Evolutionary conservation across 306 rosid species (phyloP), one percentile per base, ranked within the genome.

Genomic region (Fragaria vesca): DNA sequence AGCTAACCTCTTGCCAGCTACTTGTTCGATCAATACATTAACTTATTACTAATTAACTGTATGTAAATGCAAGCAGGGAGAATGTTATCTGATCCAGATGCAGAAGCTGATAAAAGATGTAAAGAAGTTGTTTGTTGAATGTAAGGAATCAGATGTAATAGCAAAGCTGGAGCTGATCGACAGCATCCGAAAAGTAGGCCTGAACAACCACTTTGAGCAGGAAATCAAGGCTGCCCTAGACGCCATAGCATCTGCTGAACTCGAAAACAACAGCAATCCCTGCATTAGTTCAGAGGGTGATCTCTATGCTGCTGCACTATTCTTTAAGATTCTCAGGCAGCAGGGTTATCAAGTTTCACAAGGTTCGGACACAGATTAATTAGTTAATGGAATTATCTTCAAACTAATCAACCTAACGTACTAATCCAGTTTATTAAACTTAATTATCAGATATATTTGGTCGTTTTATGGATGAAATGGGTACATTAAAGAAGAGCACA

Each of bases 281-380:
- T 17, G 26, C 63, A 0, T 10, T 54, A 48, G 54, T 71, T 34
- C 69, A 34, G 24, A 7, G 24, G 66, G 82, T 15, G 80, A 76
- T 72, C 72, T 86, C 26, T 80, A 84, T 16, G 68, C 71, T 46
- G 70, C 86, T 82, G 66, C 90, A 18, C 57, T 82, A 38, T 77
- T 83, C 81, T 91, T 91, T 71, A 89, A 77, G 78, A 85, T 89
- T 46, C 81, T 87, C 20, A 79, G 93, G 77, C 84, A 84, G 12
- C 87, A 85, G 42, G 90, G 91, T 21, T 82, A 81, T 54, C 5
- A 80, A 34, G 85, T 89, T 70, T 79, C 84, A 52, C 85, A 85
- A 10, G 89, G 95, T 90, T 5, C 13, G 1, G 3, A 60, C 17
- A 60, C 6, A 21, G 65, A 58, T 60, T 12, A 3, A 3, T 26